These are phyloP conservation scores for Aspergillus pseudoterreus DNA, from an alignment of 2,329 filamentous ascomycete genomes.

Conservation along the genomic window DNA sequence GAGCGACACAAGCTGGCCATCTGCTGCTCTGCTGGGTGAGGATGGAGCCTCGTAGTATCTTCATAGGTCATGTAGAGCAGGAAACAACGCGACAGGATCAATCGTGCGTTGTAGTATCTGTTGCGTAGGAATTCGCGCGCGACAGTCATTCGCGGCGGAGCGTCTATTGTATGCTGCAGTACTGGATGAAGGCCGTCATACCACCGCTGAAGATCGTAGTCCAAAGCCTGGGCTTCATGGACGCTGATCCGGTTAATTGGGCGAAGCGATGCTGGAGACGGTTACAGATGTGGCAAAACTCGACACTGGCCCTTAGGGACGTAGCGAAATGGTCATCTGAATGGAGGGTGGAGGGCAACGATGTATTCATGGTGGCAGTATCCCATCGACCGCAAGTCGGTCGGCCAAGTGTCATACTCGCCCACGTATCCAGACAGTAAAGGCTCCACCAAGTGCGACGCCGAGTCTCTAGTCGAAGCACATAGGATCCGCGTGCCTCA, in stretches of 20 bases:
- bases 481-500: background rate
- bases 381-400: constrained; percentile 9
- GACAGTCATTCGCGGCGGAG: background rate
- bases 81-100: constrained; percentile 3
- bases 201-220: constrained; percentile 2
- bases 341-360: background rate
- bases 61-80: constrained; percentile 1
- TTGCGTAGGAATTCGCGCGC: constrained; percentile 7
- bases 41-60: background rate
- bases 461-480: background rate
- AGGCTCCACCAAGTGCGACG: constrained; percentile 10
- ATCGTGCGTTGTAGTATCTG: constrained; percentile 4
- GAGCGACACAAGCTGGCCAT: background rate
- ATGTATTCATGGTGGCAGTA: constrained; percentile 3
- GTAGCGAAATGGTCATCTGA: constrained; percentile 2
- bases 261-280: constrained; percentile 5
- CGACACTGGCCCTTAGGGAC: constrained; percentile 2
- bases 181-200: background rate
- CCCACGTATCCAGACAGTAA: constrained; percentile 10
- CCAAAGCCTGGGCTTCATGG: background rate
- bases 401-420: constrained; percentile 7
- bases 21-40: background rate
- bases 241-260: constrained; percentile 1
- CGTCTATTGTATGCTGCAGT: background rate
- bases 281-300: constrained; percentile 6